Base-by-base conservation (phyloP, 345 rosid genomes). In the Microcos paniculata region DNA sequence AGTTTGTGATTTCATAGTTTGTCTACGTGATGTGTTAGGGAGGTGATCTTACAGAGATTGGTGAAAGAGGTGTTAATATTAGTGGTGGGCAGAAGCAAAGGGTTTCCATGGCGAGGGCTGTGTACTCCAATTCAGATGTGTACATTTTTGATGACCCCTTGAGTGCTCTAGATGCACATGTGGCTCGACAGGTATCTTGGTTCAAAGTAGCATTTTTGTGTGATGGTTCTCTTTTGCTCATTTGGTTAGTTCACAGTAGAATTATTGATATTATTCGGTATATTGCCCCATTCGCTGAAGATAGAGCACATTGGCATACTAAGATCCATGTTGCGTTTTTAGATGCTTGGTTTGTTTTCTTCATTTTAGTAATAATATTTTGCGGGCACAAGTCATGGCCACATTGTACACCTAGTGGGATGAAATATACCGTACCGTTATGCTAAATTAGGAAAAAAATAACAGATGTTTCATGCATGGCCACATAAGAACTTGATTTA, bases 81-180 rank as follows among this genome's bases (percentile, higher is more conserved):
- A 96, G 99, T 80, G 99, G 99, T 82, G 99, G 99, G 78, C 99
- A 96, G 84, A 96, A 96, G 86, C 99, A 96, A 83, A 90, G 99
- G 88, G 97, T 96, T 79, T 96, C 99, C 67, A 88, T 96, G 99
- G 99, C 97, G 70, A 87, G 99, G 80, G 99, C 99, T 35, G 92
- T 92, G 42, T 96, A 93, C 82, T 89, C 99, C 77, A 80, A 91
- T 85, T 88, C 99, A 55, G 97, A 96, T 76, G 95, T 96, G 30
- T 93, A 87, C 83, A 85, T 96, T 78, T 91, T 96, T 71, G 99
- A 96, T 87, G 99, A 96, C 74, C 99, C 99, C 35, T 88, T 96
- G 70, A 96, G 99, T 89, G 99, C 99, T 72, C 89, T 96, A 61
- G 99, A 96, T 88, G 98, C 98, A 52, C 99, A 93, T 79, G 99